Evolutionary conservation across 2,329 filamentous ascomycete genomes (phyloP).

Genomic region (Neospermospora avenae): DNA sequence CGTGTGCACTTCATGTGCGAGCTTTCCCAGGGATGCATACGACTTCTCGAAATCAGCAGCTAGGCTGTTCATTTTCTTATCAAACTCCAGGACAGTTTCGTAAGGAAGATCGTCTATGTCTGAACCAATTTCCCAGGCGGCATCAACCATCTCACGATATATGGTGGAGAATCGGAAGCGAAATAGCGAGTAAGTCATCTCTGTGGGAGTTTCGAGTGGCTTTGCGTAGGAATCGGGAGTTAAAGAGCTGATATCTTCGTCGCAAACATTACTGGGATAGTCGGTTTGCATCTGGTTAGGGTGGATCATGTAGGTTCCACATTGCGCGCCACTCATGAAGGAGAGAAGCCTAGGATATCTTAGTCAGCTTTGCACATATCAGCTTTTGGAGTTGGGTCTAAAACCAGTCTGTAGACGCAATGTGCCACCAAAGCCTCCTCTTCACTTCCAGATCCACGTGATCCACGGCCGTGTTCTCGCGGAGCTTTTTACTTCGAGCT

Average conservation of each 20-base stretch:
- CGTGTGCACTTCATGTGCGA: background rate
- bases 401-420: conserved; percentile 39
- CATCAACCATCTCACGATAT: conserved; percentile 38
- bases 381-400: conserved; percentile 7
- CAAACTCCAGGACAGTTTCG: conserved; percentile 36
- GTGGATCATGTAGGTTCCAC: conserved; percentile 38
- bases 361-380: conserved; percentile 13
- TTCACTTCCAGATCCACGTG: conserved; percentile 36
- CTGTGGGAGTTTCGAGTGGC: conserved; percentile 25
- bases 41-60: conserved; percentile 23
- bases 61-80: conserved; percentile 35
- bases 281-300: conserved; percentile 39
- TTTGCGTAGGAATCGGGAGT: conserved; percentile 12
- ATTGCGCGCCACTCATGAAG: conserved; percentile 35
- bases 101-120: conserved; percentile 29
- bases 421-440: conserved; percentile 42
- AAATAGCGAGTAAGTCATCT: conserved; percentile 40
- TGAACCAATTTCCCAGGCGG: conserved; percentile 28
- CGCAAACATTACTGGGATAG: conserved; percentile 38
- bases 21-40: background rate
- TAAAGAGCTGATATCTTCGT: conserved; percentile 34
- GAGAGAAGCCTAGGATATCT: conserved; percentile 31
- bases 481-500: conserved; percentile 19
- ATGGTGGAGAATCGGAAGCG: conserved; percentile 37
- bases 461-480: conserved; percentile 21